Base-by-base conservation (phyloP, 75 land plant species). In the Selaginella tamariscina region DNA sequence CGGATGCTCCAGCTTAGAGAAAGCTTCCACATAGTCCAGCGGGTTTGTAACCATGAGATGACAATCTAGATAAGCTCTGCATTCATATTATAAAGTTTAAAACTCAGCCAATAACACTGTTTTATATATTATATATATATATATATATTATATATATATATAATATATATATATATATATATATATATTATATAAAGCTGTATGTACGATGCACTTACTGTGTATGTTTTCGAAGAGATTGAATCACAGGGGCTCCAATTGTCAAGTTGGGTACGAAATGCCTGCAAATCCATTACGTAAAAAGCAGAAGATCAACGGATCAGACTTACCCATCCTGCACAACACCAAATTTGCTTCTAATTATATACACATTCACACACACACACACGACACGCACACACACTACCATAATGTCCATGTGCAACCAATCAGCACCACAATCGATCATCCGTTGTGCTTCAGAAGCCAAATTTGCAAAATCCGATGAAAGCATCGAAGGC, bases 391-490 rank as follows among this genome's bases (percentile, higher is more conserved):
- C 15, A 15, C 11, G 49, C 5, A 5, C 49, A 39, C 71, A 0
- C n/a, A n/a, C n/a, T 30, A 86, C 97, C 97, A 92, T 92, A 79
- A 92, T 84, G 80, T 92, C 94, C 97, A 92, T 92, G 70, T 92
- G 97, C 32, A 92, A 83, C 97, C 97, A 92, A 70, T 92, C 95
- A 8, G 90, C 94, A 33, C 97, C 97, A 56, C 68, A 89, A n/a
- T 67, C 68, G 67, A 82, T 33, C 85, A 92, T 92, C 64, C 82
- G 78, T 28, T 80, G 72, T 2, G 93, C 93, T 72, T 88, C 97
- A 29, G 89, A 78, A 0, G 89, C 94, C 72, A 91, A 62, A 66
- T 88, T 85, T 1, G 93, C 81, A 71, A 88, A 88, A 54, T 91
- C 97, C 56, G 94, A 85, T 0, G 93, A 91, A 20, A 88, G 77